Percentiles rank a stretch among this genome's conserved stretches.
phyloP scores from a whole-genome alignment of 768 basidiomycete species.

The Tylopilus balloui region DNA sequence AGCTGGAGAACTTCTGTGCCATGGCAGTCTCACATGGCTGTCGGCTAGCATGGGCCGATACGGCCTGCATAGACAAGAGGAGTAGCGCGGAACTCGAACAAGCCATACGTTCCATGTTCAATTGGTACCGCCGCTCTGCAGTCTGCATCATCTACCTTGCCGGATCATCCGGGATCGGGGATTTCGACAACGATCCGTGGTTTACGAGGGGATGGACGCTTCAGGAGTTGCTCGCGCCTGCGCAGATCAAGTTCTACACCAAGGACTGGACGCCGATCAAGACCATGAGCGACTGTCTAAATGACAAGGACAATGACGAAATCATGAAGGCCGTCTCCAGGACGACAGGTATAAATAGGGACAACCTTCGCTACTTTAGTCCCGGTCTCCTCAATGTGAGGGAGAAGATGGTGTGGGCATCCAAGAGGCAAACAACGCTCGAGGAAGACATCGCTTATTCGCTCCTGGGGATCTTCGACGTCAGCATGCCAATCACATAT shows the following conservation, averaged over 20 bases:
- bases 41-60: conserved; percentile 24
- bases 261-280: conserved; percentile 15
- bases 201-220: conserved; percentile 21
- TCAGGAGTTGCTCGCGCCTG: conserved; percentile 22
- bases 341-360: conserved; percentile 11
- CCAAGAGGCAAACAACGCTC: conserved; percentile 23
- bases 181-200: conserved; percentile 19
- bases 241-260: conserved; percentile 18
- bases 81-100: conserved; percentile 31
- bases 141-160: conserved; percentile 22
- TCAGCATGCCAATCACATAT: conserved; percentile 22
- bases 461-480: conserved; percentile 25
- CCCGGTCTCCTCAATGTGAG: conserved; percentile 18
- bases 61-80: conserved; percentile 25
- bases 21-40: conserved; percentile 13
- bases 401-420: conserved; percentile 25
- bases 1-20: conserved; percentile 14
- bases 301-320: conserved; percentile 20
- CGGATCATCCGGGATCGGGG: neutral
- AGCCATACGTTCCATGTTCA: conserved; percentile 28
- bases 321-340: conserved; percentile 12
- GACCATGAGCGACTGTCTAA: neutral
- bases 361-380: conserved; percentile 17
- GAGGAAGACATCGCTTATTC: conserved; percentile 27
- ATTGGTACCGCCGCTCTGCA: conserved; percentile 20